Evolutionary conservation across 306 rosid genomes (phyloP).

Genomic region (Cicer judaicum): DNA sequence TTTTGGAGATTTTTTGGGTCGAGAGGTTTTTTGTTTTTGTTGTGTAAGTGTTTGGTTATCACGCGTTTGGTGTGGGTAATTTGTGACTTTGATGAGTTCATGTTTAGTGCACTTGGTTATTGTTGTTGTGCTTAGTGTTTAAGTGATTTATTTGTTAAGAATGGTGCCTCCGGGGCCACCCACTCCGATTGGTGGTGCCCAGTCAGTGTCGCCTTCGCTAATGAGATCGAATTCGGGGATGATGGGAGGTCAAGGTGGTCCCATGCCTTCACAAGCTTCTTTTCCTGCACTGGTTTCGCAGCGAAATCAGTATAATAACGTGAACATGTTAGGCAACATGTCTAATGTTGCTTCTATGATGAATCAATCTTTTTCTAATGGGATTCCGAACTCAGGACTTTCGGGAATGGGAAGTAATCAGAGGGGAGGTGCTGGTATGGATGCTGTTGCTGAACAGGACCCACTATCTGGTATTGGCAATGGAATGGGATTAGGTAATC

Average conservation of each 20-base stretch:
- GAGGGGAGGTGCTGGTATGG: conserved; percentile 59
- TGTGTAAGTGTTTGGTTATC: conserved; percentile 25
- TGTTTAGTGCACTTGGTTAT: conserved; percentile 42
- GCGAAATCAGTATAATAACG: conserved; percentile 66
- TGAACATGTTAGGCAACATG: conserved; percentile 82
- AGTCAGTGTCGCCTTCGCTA: conserved; percentile 77
- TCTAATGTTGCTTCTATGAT: conserved; percentile 76
- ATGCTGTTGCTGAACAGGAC: conserved; percentile 71
- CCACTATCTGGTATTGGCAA: conserved; percentile 76
- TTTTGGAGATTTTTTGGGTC: conserved; percentile 51
- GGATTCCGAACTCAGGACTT: conserved; percentile 72
- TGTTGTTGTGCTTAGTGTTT: conserved; percentile 48
- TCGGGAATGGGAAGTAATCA: conserved; percentile 74
- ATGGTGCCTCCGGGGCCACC: conserved; percentile 95
- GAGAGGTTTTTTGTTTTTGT: not conserved
- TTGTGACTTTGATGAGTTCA: conserved; percentile 45
- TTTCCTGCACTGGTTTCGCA: conserved; percentile 77
- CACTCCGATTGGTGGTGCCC: conserved; percentile 83
- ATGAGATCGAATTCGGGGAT: conserved; percentile 88
- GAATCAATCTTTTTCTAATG: conserved; percentile 79
- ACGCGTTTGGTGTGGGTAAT: conserved; percentile 47
- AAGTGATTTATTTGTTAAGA: conserved; percentile 50
- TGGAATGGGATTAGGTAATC: conserved; percentile 71
- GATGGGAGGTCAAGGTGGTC: conserved; percentile 82
- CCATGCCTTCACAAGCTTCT: conserved; percentile 67